Evolutionary conservation across 208 protist species (phyloP).

Genomic region (Acanthamoeba royreba): DNA sequence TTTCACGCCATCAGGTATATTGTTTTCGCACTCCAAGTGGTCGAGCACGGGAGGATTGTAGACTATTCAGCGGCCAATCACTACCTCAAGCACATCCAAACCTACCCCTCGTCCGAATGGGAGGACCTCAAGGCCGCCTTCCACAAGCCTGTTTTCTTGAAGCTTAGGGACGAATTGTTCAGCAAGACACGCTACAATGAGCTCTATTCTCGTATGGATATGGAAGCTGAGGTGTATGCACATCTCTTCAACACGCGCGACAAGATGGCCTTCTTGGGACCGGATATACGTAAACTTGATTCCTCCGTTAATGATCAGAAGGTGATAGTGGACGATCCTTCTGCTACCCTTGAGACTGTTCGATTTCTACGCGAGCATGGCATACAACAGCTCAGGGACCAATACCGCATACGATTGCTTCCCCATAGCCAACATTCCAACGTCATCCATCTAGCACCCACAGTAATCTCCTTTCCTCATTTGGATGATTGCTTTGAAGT

Average conservation of each 20-base stretch:
- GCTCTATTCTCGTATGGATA: background rate
- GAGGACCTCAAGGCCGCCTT: background rate
- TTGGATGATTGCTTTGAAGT: background rate
- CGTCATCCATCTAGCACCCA: background rate
- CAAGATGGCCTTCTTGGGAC: background rate
- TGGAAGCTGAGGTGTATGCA: background rate
- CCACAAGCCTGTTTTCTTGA: background rate
- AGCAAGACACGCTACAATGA: background rate
- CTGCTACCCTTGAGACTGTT: background rate
- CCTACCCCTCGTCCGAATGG: background rate
- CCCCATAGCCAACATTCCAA: background rate
- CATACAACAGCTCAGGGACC: background rate
- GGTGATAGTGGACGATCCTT: background rate
- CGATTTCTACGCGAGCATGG: background rate
- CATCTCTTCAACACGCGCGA: background rate
- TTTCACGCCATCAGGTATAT: slow-evolving; percentile 17
- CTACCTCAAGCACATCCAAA: background rate
- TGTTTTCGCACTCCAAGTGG: background rate
- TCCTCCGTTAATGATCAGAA: background rate
- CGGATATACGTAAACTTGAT: background rate
- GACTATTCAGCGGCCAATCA: background rate
- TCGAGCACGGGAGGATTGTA: background rate
- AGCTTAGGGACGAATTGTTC: background rate
- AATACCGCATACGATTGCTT: background rate
- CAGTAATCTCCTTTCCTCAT: background rate